Percentiles rank a stretch among this genome's conserved stretches.
These are phyloP conservation scores for Anisodus tanguticus DNA, from an alignment of 257 asterid species.

Conservation along the genomic window DNA sequence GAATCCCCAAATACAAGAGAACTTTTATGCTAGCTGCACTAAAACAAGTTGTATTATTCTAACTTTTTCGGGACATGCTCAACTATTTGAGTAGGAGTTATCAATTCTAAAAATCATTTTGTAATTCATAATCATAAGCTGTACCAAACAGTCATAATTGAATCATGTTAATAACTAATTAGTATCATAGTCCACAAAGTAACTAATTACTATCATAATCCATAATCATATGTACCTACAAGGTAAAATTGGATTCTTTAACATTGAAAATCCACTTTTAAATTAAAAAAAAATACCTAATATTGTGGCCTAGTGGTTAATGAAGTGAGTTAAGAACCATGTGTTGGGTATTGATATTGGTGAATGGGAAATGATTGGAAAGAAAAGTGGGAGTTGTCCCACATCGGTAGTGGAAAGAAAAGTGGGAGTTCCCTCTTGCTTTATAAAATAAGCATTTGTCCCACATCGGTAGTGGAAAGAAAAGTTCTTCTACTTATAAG, in stretches of 20 bases:
- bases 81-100: background rate
- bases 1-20: background rate
- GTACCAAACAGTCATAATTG: constrained; percentile 21
- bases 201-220: constrained; percentile 16
- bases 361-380: too few species aligned
- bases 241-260: background rate
- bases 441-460: too few species aligned
- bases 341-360: too few species aligned
- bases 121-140: constrained; percentile 16
- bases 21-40: background rate
- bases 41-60: background rate
- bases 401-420: too few species aligned
- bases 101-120: background rate
- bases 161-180: background rate
- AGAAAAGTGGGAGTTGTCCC: too few species aligned
- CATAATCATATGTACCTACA: background rate
- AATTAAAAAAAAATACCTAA: background rate
- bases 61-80: background rate
- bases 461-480: too few species aligned
- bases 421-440: too few species aligned
- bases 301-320: too few species aligned
- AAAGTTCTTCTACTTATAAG: too few species aligned
- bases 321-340: too few species aligned
- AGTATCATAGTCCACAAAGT: background rate
- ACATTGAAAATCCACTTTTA: background rate